Base-by-base conservation (phyloP, 495 filamentous ascomycete genomes). In the Achaetomiella virescens region DNA sequence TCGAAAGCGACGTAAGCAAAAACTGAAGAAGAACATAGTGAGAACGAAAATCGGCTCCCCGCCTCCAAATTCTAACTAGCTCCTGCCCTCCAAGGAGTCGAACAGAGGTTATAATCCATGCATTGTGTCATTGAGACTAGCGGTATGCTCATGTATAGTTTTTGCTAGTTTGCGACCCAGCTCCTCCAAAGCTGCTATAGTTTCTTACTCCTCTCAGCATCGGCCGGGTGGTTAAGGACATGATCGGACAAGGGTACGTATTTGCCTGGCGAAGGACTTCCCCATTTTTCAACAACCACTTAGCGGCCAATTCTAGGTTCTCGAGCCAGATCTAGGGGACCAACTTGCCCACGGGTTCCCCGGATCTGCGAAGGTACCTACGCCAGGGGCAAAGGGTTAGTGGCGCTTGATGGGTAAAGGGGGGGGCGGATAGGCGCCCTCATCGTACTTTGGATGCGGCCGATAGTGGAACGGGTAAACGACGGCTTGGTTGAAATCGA, bases 161-260 rank as follows among this genome's bases (percentile, higher is more conserved):
- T 52, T 37, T 11, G 22, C 43, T 22, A 24, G 53, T 41, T 55
- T 55, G 36, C 48, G 48, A 2, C 48, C 48, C 35, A 51, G 35
- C 21, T 11, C 27, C 35, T 51, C 49, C 37, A 42, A 21, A 5
- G 24, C 7, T 15, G 35, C 48, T 27, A 24, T 6, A 41, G 0
- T 17, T 41, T 18, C 48, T 20, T 31, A 3, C 24, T 27, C 24
- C 49, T 42, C 36, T 52, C 9, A 2, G 15, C 36, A n/a, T 51
- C 35, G 35, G 21, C 15, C 9, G 20, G 36, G 15, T 40, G 33
- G 20, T 51, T 11, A 22, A 51, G 48, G 6, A 51, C 38, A 17
- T 51, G 14, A 0, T 40, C 9, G 7, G 35, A 7, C 37, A 52
- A 2, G 24, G 36, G 49, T 11, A 1, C 3, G 9, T 42, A 52